Conservation (phyloP, 331 rosid species). For the Malus hybrid region DNA sequence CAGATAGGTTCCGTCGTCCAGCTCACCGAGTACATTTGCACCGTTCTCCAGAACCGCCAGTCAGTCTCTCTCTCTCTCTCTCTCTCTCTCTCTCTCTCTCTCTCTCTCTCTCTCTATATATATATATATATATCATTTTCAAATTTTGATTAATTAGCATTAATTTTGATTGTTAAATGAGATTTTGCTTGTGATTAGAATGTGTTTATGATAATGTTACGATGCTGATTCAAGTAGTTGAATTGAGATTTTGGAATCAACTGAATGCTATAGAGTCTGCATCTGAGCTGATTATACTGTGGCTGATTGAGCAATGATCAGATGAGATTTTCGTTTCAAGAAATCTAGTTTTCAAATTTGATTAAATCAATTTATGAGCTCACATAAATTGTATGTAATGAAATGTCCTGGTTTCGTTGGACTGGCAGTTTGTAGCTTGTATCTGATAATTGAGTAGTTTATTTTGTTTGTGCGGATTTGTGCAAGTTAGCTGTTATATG, state of each 20-base stretch:
- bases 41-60: slow-evolving; percentile 60
- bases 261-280: not conserved
- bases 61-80: slow-evolving; percentile 27
- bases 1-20: slow-evolving; percentile 77
- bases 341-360: not conserved
- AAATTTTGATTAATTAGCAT: not conserved
- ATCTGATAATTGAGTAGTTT: not conserved
- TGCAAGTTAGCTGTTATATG: not conserved
- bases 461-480: not conserved
- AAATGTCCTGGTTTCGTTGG: no score
- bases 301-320: not conserved
- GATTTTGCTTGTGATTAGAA: not conserved
- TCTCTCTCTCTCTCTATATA: no score
- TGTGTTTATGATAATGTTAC: not conserved
- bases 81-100: not conserved
- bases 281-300: not conserved
- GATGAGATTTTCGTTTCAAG: not conserved
- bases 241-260: not conserved
- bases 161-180: not conserved
- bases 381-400: no score
- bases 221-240: not conserved
- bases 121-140: not conserved
- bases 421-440: not conserved
- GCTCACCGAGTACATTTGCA: slow-evolving; percentile 76
- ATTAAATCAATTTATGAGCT: no score